These are phyloP conservation scores for Boletus tylopilopsis DNA, from an alignment of 768 basidiomycete species.

Conservation along the genomic window DNA sequence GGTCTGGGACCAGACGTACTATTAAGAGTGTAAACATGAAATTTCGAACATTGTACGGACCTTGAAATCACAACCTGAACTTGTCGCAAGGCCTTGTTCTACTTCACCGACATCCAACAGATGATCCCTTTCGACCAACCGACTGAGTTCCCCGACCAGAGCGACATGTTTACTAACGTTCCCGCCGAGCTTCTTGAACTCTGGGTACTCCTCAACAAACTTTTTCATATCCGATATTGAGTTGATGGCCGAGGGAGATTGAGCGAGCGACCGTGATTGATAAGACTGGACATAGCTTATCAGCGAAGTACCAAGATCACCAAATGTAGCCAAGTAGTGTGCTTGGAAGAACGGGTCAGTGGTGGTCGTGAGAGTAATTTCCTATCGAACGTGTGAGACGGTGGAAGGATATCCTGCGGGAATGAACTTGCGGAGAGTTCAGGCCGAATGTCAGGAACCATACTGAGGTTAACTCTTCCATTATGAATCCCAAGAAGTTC, in stretches of 20 bases:
- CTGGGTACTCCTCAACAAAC: slow-evolving; percentile 97
- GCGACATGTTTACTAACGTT: slow-evolving; percentile 99
- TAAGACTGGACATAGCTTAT: slow-evolving; percentile 94
- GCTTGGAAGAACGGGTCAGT: slow-evolving; percentile 94
- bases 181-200: slow-evolving; percentile 92
- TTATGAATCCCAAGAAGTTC: slow-evolving; percentile 92
- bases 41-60: slow-evolving; percentile 37
- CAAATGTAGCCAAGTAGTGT: slow-evolving; percentile 90
- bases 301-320: slow-evolving; percentile 89
- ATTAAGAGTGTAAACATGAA: neutral
- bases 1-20: slow-evolving; percentile 42
- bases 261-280: slow-evolving; percentile 74
- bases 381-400: slow-evolving; percentile 44
- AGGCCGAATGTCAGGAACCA: slow-evolving; percentile 80
- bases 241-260: slow-evolving; percentile 78
- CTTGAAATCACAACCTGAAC: slow-evolving; percentile 84
- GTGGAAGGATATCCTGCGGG: neutral
- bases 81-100: slow-evolving; percentile 93
- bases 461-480: slow-evolving; percentile 80
- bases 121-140: slow-evolving; percentile 82
- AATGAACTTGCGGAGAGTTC: slow-evolving; percentile 69
- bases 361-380: slow-evolving; percentile 86
- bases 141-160: slow-evolving; percentile 91
- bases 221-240: slow-evolving; percentile 96
- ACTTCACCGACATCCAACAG: slow-evolving; percentile 89